Conservation (phyloP, 1,139 yeast genomes). For the Kluyveromyces marxianus region DNA sequence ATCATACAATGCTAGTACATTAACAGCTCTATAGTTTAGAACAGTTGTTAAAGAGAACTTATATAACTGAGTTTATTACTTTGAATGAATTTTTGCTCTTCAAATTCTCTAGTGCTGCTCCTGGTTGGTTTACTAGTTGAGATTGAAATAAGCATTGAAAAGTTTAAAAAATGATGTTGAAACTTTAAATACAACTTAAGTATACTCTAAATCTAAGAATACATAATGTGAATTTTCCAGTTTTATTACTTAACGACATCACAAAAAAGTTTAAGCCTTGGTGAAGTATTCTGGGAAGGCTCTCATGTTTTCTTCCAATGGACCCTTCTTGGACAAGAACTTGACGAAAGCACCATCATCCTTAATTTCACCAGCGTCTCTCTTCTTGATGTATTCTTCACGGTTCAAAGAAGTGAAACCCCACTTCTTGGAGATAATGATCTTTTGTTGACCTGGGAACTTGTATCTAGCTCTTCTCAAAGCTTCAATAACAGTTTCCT, state of each 20-base stretch:
- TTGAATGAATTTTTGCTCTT: too few relatives aligned
- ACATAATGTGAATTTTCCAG: too few relatives aligned
- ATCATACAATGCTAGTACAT: too few relatives aligned
- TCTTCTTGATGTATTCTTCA: conserved; percentile 89
- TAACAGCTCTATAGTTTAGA: too few relatives aligned
- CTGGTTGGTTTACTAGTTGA: too few relatives aligned
- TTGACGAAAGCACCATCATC: conserved; percentile 99
- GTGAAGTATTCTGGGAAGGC: conserved; percentile 89
- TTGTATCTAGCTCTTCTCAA: conserved; percentile 99
- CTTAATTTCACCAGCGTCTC: conserved; percentile 95
- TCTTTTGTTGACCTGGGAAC: conserved; percentile 99
- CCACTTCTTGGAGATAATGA: conserved; percentile 99
- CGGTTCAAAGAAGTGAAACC: conserved; percentile 99
- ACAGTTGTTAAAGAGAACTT: too few relatives aligned
- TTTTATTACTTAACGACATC: neutral
- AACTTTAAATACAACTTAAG: too few relatives aligned
- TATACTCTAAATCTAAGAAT: too few relatives aligned
- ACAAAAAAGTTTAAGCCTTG: conserved; percentile 31
- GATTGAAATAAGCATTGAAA: too few relatives aligned
- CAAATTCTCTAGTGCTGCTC: too few relatives aligned
- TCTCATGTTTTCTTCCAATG: conserved; percentile 82
- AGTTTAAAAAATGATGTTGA: too few relatives aligned
- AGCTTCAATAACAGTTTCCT: conserved; percentile 96
- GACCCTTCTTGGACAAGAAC: conserved; percentile 96
- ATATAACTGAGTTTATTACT: too few relatives aligned